These are phyloP conservation scores for Amanita pallidorosea DNA, from an alignment of 768 basidiomycete genomes.

Conservation along the genomic window DNA sequence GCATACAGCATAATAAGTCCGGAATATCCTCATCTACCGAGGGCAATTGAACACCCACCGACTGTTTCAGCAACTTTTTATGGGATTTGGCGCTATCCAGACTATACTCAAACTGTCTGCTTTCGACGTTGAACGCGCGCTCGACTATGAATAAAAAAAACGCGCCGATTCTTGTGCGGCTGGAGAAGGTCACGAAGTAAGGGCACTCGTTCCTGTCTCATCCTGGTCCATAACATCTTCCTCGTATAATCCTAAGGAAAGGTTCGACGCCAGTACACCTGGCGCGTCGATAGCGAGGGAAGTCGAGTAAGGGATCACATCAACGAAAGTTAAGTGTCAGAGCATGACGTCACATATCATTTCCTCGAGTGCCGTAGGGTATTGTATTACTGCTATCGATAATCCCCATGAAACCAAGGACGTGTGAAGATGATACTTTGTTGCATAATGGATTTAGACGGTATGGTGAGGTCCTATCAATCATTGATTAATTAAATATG, in stretches of 20 bases:
- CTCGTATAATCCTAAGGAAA: conserved; percentile 5
- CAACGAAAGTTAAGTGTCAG: conserved; percentile 23
- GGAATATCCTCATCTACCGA: neutral
- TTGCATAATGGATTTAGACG: too few relatives aligned
- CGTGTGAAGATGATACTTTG: too few relatives aligned
- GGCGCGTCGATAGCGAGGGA: conserved; percentile 12
- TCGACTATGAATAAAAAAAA: conserved; percentile 18
- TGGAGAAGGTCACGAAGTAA: neutral
- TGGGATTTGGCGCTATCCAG: conserved; percentile 39
- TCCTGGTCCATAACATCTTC: conserved; percentile 9
- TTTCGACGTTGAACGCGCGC: conserved; percentile 39
- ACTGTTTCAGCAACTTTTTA: conserved; percentile 30
- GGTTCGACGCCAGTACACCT: conserved; percentile 6
- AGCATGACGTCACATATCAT: conserved; percentile 3
- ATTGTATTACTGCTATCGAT: too few relatives aligned
- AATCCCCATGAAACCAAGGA: conserved; percentile 15
- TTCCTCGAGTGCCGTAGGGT: too few relatives aligned
- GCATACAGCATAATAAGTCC: conserved; percentile 34
- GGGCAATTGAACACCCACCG: neutral
- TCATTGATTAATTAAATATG: too few relatives aligned
- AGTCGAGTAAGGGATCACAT: conserved; percentile 26
- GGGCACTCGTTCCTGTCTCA: neutral
- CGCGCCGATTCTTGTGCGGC: conserved; percentile 8
- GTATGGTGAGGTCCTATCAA: too few relatives aligned
- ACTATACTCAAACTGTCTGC: conserved; percentile 35